Evolutionary conservation across 345 rosid genomes (phyloP).

Genomic region (Eucalyptus caleyi): DNA sequence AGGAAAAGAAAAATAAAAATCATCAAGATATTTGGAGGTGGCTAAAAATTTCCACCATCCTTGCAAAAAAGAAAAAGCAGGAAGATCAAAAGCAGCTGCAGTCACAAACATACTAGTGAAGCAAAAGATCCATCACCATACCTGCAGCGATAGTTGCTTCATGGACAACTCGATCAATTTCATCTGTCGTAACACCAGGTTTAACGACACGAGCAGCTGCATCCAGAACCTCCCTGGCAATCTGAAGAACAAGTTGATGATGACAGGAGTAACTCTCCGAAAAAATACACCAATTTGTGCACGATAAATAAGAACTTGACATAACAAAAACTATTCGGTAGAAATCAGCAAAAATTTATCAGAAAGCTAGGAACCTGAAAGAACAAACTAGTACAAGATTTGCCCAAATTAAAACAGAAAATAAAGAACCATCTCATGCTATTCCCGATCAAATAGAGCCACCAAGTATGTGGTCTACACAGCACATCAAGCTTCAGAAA

Average conservation of each 20-base stretch:
- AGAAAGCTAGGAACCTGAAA: too few relatives aligned
- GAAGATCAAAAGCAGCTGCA: not conserved
- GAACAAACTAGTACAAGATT: too few relatives aligned
- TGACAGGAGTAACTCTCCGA: not conserved
- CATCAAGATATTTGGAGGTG: not conserved
- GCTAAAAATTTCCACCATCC: not conserved
- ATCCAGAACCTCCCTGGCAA: conserved; percentile 87
- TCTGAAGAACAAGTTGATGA: conserved; percentile 14
- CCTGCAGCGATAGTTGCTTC: conserved; percentile 87
- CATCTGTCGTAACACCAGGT: conserved; percentile 94
- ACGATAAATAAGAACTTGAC: too few relatives aligned
- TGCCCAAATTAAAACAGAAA: too few relatives aligned
- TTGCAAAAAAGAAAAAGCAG: not conserved
- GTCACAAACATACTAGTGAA: not conserved
- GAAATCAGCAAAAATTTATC: too few relatives aligned
- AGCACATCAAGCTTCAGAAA: too few relatives aligned
- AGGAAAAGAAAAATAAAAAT: not conserved
- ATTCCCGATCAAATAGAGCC: too few relatives aligned
- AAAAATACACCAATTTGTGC: not conserved
- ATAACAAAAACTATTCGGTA: too few relatives aligned
- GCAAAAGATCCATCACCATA: conserved; percentile 1
- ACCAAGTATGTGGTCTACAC: too few relatives aligned
- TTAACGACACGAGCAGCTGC: conserved; percentile 70
- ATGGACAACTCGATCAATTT: conserved; percentile 86
- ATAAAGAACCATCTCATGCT: too few relatives aligned